These are phyloP conservation scores for Abrus pulchellus DNA, from an alignment of 306 rosid genomes.

Conservation along the genomic window DNA sequence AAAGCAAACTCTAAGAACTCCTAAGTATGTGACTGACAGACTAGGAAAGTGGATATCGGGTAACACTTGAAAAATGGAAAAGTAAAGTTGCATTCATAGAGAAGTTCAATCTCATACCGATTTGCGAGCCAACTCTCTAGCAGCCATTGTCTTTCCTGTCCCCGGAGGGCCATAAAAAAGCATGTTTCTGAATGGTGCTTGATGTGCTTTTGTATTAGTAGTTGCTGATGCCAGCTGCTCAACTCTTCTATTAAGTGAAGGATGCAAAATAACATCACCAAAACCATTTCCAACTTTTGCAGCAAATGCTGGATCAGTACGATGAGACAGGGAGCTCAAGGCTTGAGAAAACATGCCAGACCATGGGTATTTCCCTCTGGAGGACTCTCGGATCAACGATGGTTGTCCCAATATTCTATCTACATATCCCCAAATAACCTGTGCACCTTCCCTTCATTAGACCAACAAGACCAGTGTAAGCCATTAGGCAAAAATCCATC, in stretches of 20 bases:
- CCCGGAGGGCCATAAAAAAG: conserved; percentile 99
- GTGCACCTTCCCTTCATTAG: conserved; percentile 74
- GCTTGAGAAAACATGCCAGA: conserved; percentile 77
- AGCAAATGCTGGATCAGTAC: conserved; percentile 50
- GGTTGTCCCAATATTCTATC: conserved; percentile 85
- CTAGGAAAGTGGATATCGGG: not conserved
- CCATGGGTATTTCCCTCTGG: conserved; percentile 89
- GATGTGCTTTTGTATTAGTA: conserved; percentile 93
- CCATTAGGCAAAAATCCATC: too few species aligned
- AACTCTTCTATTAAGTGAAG: conserved; percentile 83
- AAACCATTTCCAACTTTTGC: conserved; percentile 73
- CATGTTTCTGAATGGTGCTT: conserved; percentile 97
- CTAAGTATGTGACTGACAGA: not conserved
- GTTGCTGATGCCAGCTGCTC: conserved; percentile 92
- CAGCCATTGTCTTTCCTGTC: conserved; percentile 99
- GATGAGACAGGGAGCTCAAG: conserved; percentile 57
- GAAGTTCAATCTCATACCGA: conserved; percentile 68
- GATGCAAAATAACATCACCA: conserved; percentile 94
- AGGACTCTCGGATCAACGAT: conserved; percentile 80
- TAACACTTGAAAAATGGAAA: conserved; percentile 30
- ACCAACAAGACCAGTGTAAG: not conserved
- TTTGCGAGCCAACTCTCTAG: conserved; percentile 92
- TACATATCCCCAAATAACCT: conserved; percentile 85
- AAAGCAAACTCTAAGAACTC: not conserved
- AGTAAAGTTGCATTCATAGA: conserved; percentile 1